A percentile compares a stretch with the other conserved stretches of the same genome.
phyloP scores from a whole-genome alignment of 108 stramenopile species.

The Pseudonitzschia pungens region DNA sequence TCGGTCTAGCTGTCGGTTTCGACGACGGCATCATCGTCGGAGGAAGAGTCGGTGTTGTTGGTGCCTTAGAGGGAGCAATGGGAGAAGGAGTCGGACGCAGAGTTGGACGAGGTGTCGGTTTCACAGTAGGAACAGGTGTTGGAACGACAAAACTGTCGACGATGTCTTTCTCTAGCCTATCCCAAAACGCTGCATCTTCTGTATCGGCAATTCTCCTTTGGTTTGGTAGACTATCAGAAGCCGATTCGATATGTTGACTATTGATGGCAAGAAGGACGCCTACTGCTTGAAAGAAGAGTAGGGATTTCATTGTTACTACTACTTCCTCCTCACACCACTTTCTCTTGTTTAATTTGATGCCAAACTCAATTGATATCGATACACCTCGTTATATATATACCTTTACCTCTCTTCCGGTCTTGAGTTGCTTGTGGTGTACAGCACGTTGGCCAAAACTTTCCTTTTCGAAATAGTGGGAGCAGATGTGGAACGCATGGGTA shows the following conservation, averaged over 20 bases:
- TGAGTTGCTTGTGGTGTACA: neutral
- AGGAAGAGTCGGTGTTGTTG: slow-evolving; percentile 15
- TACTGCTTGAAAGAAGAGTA: neutral
- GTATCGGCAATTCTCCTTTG: neutral
- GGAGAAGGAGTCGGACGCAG: neutral
- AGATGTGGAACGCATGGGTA: neutral
- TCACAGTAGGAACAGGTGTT: neutral
- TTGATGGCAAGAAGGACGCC: neutral
- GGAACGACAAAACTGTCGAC: slow-evolving; percentile 6
- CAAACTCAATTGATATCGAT: neutral
- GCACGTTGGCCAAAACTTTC: neutral
- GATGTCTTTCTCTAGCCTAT: neutral
- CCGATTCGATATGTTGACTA: neutral
- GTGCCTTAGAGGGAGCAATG: slow-evolving; percentile 1
- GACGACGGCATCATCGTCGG: neutral
- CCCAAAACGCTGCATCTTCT: slow-evolving; percentile 7
- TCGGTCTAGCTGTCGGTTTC: slow-evolving; percentile 19
- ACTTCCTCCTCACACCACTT: neutral
- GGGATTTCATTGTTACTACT: neutral
- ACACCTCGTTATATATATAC: neutral
- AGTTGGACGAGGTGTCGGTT: neutral
- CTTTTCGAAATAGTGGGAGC: neutral
- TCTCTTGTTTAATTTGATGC: neutral
- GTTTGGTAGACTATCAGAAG: neutral
- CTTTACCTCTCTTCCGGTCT: neutral